These are phyloP conservation scores for Candida frijolesensis DNA, from an alignment of 1,139 yeast species.

Conservation along the genomic window DNA sequence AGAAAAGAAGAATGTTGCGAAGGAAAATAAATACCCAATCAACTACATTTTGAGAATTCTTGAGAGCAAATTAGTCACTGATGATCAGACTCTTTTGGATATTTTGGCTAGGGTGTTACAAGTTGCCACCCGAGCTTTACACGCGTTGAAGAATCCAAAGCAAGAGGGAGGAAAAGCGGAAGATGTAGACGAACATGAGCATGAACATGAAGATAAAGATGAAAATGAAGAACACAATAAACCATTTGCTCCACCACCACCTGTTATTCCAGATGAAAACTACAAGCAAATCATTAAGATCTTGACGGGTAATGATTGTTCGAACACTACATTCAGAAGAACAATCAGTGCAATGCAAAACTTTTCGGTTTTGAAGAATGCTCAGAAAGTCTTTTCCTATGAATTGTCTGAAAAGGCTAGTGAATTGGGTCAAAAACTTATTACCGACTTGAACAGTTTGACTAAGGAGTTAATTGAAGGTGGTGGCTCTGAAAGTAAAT, in stretches of 20 bases:
- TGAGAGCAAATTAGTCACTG: slow-evolving; percentile 63
- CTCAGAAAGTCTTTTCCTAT: slow-evolving; percentile 64
- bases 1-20: slow-evolving; percentile 30
- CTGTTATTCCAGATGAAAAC: slow-evolving; percentile 65
- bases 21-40: slow-evolving; percentile 66
- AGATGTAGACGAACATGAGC: background rate
- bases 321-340: slow-evolving; percentile 83
- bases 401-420: slow-evolving; percentile 73
- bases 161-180: slow-evolving; percentile 4
- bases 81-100: slow-evolving; percentile 78
- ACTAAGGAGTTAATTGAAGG: slow-evolving; percentile 45
- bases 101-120: slow-evolving; percentile 73
- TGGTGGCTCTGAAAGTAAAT: slow-evolving; percentile 53
- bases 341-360: slow-evolving; percentile 84
- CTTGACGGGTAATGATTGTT: slow-evolving; percentile 82
- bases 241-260: slow-evolving; percentile 62
- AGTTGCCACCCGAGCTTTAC: slow-evolving; percentile 74
- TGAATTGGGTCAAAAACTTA: slow-evolving; percentile 56
- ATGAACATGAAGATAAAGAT: background rate
- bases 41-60: slow-evolving; percentile 66
- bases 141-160: slow-evolving; percentile 41
- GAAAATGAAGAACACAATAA: slow-evolving; percentile 15
- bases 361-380: slow-evolving; percentile 61
- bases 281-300: slow-evolving; percentile 67
- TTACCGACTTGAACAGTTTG: slow-evolving; percentile 57